These are phyloP conservation scores for Boletus smithii DNA, from an alignment of 1,284 basidiomycete genomes.

Conservation along the genomic window DNA sequence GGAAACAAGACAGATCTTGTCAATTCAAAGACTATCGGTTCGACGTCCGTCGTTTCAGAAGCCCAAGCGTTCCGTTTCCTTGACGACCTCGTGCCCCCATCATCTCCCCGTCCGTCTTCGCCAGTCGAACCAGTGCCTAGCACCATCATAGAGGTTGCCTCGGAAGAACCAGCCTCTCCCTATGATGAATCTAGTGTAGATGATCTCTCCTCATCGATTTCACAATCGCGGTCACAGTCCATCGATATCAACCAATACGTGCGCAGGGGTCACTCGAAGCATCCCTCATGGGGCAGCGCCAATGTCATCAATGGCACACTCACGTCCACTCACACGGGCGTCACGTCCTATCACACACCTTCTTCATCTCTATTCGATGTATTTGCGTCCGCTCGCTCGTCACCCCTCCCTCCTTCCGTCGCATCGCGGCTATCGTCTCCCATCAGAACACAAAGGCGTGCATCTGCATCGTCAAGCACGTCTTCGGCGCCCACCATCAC, in stretches of 20 bases:
- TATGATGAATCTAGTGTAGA: conserved; percentile 10
- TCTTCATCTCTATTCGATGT: conserved; percentile 56
- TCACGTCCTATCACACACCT: conserved; percentile 70
- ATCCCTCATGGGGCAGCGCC: conserved; percentile 40
- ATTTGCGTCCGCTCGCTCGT: conserved; percentile 51
- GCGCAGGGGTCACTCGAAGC: conserved; percentile 35
- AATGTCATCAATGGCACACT: conserved; percentile 39
- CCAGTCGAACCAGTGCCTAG: conserved; percentile 35
- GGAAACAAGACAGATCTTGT: conserved; percentile 75
- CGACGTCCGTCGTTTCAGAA: conserved; percentile 32
- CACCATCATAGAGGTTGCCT: conserved; percentile 12
- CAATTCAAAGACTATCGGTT: background rate
- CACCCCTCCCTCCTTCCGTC: conserved; percentile 46
- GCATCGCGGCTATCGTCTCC: conserved; percentile 24
- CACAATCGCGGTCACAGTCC: conserved; percentile 22
- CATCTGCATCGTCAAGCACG: conserved; percentile 44
- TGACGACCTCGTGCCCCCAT: conserved; percentile 53
- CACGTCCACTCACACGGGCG: conserved; percentile 48
- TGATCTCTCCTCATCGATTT: conserved; percentile 15
- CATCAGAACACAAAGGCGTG: conserved; percentile 33
- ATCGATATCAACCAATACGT: conserved; percentile 22
- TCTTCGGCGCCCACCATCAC: conserved; percentile 59
- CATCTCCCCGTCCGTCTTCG: conserved; percentile 24
- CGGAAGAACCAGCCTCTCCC: conserved; percentile 17
- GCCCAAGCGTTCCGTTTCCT: conserved; percentile 46